phyloP scores from a whole-genome alignment of 164 flowering plant species.

The Stephania yunnanensis region DNA sequence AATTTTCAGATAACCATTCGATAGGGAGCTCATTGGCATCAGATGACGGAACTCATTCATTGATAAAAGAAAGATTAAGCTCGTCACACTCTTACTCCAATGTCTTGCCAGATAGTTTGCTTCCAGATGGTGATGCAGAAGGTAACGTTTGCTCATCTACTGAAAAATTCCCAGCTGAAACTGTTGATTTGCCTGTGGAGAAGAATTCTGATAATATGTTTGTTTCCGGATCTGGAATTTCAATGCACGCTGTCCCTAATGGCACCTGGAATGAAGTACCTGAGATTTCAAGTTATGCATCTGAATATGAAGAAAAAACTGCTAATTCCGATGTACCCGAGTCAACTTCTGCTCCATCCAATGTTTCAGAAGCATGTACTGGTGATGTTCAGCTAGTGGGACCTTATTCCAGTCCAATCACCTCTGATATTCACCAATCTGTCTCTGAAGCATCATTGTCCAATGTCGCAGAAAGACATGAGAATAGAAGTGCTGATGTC shows the following conservation, averaged over 20 bases:
- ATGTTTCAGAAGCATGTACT: conserved; percentile 18
- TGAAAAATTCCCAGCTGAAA: conserved; percentile 17
- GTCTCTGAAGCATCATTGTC: conserved; percentile 3
- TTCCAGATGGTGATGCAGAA: conserved; percentile 32
- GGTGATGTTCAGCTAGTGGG: conserved; percentile 10
- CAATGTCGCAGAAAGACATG: conserved; percentile 14
- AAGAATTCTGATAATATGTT: conserved; percentile 18
- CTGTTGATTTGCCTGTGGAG: conserved; percentile 18
- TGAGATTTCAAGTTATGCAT: conserved; percentile 10
- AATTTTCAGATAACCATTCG: conserved; percentile 50
- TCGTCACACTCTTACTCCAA: conserved; percentile 38
- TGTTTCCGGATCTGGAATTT: conserved; percentile 9
- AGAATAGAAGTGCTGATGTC: conserved; percentile 6
- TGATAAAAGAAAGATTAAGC: conserved; percentile 33
- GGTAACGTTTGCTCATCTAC: conserved; percentile 23
- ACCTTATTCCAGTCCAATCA: conserved; percentile 22
- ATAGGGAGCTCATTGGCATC: conserved; percentile 45
- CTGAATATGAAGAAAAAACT: conserved; percentile 30
- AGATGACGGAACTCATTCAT: conserved; percentile 43
- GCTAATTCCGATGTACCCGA: conserved; percentile 21
- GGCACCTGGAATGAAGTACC: conserved; percentile 14
- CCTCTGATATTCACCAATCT: conserved; percentile 10
- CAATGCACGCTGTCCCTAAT: conserved; percentile 14
- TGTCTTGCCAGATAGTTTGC: conserved; percentile 32
- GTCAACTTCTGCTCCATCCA: conserved; percentile 11